phyloP scores from a whole-genome alignment of 2,329 filamentous ascomycete species.

The Aspergillus glaucus region DNA sequence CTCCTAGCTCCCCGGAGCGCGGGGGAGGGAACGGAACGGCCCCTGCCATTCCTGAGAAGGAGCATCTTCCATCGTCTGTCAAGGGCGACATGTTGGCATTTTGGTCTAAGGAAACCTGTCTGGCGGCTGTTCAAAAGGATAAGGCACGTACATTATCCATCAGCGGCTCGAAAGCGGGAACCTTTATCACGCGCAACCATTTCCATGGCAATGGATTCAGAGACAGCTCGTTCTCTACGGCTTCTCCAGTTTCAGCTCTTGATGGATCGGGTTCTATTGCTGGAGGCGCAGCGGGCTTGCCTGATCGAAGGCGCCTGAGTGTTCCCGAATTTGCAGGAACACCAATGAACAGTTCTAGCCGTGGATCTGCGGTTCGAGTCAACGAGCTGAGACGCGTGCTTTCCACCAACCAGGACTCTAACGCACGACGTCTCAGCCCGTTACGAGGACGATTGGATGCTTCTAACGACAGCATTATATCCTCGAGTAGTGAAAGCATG shows the following conservation, averaged over 20 bases:
- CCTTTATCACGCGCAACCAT: slow-evolving; percentile 28
- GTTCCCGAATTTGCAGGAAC: slow-evolving; percentile 30
- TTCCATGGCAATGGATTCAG: slow-evolving; percentile 24
- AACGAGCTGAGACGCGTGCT: slow-evolving; percentile 45
- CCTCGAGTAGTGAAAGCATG: slow-evolving; percentile 42
- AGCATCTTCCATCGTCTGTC: slow-evolving; percentile 58
- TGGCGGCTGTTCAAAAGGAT: slow-evolving; percentile 61
- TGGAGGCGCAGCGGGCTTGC: slow-evolving; percentile 14
- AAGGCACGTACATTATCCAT: slow-evolving; percentile 67
- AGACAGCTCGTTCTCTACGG: slow-evolving; percentile 25
- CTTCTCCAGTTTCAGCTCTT: slow-evolving; percentile 14
- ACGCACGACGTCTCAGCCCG: slow-evolving; percentile 36
- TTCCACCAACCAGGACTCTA: slow-evolving; percentile 32
- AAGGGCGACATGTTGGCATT: slow-evolving; percentile 70
- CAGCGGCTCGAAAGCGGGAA: slow-evolving; percentile 65
- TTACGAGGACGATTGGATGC: slow-evolving; percentile 33
- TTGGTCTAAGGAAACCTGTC: slow-evolving; percentile 71
- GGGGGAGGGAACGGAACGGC: slow-evolving; percentile 40
- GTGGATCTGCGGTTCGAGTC: slow-evolving; percentile 42
- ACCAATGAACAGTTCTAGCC: slow-evolving; percentile 31
- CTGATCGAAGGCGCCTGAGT: slow-evolving; percentile 31
- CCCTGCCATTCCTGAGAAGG: slow-evolving; percentile 3
- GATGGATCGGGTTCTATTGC: slow-evolving; percentile 14
- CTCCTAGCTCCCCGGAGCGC: slow-evolving; percentile 62
- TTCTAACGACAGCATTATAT: slow-evolving; percentile 28